Percentiles rank a stretch among this genome's conserved stretches.
Conservation (phyloP, 208 protist genomes). For the Lotmaria passim region DNA sequence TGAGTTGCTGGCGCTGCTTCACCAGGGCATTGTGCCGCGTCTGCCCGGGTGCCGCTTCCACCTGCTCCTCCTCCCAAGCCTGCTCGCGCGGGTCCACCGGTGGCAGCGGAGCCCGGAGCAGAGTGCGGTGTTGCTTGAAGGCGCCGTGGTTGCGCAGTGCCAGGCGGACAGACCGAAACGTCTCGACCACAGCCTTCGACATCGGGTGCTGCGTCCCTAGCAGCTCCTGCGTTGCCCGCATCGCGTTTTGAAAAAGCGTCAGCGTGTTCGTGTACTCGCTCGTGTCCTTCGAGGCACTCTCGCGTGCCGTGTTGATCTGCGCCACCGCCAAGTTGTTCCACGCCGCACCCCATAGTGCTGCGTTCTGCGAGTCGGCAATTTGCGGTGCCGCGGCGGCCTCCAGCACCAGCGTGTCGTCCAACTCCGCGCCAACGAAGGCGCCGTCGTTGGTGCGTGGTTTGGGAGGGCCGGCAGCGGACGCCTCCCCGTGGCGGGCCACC, state of each 20-base stretch:
- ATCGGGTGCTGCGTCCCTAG: slow-evolving; percentile 83
- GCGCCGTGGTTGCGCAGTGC: slow-evolving; percentile 61
- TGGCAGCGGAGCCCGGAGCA: slow-evolving; percentile 63
- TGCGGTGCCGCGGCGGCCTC: slow-evolving; percentile 42
- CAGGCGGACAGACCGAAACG: slow-evolving; percentile 72
- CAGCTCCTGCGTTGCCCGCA: slow-evolving; percentile 80
- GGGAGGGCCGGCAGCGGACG: too few relatives aligned
- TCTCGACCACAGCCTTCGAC: slow-evolving; percentile 68
- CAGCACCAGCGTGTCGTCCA: slow-evolving; percentile 34
- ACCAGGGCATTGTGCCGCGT: slow-evolving; percentile 55
- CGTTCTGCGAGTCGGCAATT: slow-evolving; percentile 77
- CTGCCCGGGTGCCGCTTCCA: slow-evolving; percentile 43
- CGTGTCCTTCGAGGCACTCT: slow-evolving; percentile 35
- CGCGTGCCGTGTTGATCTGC: slow-evolving; percentile 80
- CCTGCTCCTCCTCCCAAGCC: slow-evolving; percentile 47
- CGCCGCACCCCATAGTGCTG: slow-evolving; percentile 84
- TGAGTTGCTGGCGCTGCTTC: slow-evolving; percentile 69
- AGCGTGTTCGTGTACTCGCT: slow-evolving; percentile 79
- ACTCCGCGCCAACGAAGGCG: too few relatives aligned
- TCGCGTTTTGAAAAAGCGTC: slow-evolving; percentile 83
- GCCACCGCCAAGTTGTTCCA: slow-evolving; percentile 90
- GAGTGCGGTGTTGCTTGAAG: slow-evolving; percentile 79
- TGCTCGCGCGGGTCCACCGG: slow-evolving; percentile 78
- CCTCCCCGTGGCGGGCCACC: slow-evolving; percentile 3
- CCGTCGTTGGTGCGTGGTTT: too few relatives aligned